phyloP scores from a whole-genome alignment of 257 asterid genomes.

The Misopates orontium region DNA sequence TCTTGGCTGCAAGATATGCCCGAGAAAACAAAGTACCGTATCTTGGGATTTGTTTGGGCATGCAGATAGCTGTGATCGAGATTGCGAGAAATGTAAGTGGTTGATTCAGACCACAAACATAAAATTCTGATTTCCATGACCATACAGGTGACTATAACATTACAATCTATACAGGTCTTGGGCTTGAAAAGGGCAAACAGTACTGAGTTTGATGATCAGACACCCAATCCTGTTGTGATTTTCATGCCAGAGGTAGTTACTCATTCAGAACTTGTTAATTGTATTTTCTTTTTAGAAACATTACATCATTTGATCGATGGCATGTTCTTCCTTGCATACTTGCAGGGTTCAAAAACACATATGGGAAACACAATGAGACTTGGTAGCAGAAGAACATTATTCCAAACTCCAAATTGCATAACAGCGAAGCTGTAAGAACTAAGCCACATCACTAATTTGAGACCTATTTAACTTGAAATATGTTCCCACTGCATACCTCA shows the following conservation, averaged over 20 bases:
- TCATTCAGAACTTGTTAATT: constrained; percentile 16
- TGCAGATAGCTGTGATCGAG: constrained; percentile 97
- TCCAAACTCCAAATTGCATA: constrained; percentile 78
- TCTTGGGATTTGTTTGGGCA: constrained; percentile 97
- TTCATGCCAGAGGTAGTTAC: constrained; percentile 95
- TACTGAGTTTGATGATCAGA: constrained; percentile 71
- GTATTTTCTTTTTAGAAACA: constrained; percentile 6
- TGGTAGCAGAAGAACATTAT: constrained; percentile 83
- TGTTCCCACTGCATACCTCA: constrained; percentile 6
- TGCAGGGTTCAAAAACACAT: constrained; percentile 85
- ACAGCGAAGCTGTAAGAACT: constrained; percentile 81
- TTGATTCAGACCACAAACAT: constrained; percentile 8
- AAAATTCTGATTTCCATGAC: constrained; percentile 7
- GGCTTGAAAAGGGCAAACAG: constrained; percentile 74
- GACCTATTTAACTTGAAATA: background rate
- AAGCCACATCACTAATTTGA: constrained; percentile 16
- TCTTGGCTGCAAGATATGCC: constrained; percentile 95
- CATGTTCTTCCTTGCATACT: constrained; percentile 15
- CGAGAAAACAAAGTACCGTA: constrained; percentile 83
- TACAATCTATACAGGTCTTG: constrained; percentile 54
- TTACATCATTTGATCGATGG: constrained; percentile 25
- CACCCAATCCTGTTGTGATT: constrained; percentile 77
- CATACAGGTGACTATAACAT: constrained; percentile 20
- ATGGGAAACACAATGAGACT: constrained; percentile 99
- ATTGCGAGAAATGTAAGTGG: constrained; percentile 81